Conservation (phyloP, 116 monocot genomes). For the Zostera marina region DNA sequence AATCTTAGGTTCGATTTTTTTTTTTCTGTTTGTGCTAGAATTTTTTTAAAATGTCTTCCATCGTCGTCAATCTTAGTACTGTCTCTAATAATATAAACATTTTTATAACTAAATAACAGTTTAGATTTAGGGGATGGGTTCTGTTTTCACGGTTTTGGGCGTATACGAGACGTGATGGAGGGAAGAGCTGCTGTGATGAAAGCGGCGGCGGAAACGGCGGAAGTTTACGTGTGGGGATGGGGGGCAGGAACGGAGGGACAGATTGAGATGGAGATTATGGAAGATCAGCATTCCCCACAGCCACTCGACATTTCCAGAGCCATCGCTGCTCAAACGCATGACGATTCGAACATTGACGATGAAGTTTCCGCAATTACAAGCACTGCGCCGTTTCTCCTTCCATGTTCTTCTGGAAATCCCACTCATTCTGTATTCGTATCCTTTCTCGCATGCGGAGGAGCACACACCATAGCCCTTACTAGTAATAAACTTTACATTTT, state of each 20-base stretch:
- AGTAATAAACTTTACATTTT: constrained; percentile 7
- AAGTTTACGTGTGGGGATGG: constrained; percentile 18
- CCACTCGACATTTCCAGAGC: constrained; percentile 3
- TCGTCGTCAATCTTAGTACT: too few species aligned
- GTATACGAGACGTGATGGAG: background rate
- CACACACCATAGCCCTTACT: constrained; percentile 63
- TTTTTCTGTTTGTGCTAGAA: too few species aligned
- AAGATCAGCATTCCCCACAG: constrained; percentile 16
- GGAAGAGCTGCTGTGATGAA: background rate
- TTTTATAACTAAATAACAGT: too few species aligned
- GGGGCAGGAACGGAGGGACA: constrained; percentile 36
- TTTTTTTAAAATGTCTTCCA: too few species aligned
- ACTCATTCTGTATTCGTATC: constrained; percentile 10
- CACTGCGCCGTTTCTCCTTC: background rate
- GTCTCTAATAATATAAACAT: too few species aligned
- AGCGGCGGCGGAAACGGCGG: background rate
- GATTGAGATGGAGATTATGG: constrained; percentile 8
- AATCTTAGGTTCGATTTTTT: too few species aligned
- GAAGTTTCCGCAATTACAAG: background rate
- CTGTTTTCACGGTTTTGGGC: too few species aligned
- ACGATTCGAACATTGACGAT: background rate
- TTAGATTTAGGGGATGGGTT: too few species aligned
- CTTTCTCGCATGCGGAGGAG: constrained; percentile 64
- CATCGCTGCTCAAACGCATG: background rate
- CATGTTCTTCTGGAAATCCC: background rate